Evolutionary conservation across 2,329 filamentous ascomycete genomes (phyloP).

Genomic region (Fusarium torreyae): DNA sequence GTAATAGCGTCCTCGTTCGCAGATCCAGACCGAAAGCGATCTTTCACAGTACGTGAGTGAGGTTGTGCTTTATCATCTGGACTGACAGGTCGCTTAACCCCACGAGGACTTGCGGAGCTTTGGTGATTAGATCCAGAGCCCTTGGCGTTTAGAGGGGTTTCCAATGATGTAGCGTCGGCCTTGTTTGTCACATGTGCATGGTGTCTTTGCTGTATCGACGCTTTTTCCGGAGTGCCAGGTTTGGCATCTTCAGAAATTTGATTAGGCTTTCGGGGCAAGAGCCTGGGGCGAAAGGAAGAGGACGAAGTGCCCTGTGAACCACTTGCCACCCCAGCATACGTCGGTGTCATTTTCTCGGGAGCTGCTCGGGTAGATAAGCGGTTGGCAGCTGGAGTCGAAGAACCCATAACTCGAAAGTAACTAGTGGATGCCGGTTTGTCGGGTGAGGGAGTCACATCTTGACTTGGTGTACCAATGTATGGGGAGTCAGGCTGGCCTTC

Average conservation of each 20-base stretch:
- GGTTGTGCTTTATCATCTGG: slow-evolving; percentile 29
- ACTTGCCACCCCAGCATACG: slow-evolving; percentile 34
- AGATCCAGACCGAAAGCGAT: slow-evolving; percentile 39
- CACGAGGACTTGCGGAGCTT: slow-evolving; percentile 45
- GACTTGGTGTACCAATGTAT: slow-evolving; percentile 49
- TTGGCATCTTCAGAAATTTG: slow-evolving; percentile 19
- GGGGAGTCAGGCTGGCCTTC: slow-evolving; percentile 75
- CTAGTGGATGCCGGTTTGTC: slow-evolving; percentile 34
- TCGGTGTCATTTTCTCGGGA: slow-evolving; percentile 35
- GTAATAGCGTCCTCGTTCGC: slow-evolving; percentile 76
- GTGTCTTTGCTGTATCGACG: slow-evolving; percentile 16
- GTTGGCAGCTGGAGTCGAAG: slow-evolving; percentile 24
- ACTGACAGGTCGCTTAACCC: slow-evolving; percentile 56
- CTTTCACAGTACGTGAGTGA: slow-evolving; percentile 35
- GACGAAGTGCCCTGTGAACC: slow-evolving; percentile 17
- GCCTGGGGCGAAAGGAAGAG: slow-evolving; percentile 24
- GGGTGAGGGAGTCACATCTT: slow-evolving; percentile 35
- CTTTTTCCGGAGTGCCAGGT: slow-evolving; percentile 5
- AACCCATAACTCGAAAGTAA: slow-evolving; percentile 40
- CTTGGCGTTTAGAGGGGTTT: background rate
- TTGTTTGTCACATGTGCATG: slow-evolving; percentile 23
- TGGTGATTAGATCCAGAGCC: slow-evolving; percentile 19
- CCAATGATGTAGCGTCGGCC: slow-evolving; percentile 40
- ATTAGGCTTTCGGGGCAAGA: slow-evolving; percentile 20
- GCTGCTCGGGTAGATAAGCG: slow-evolving; percentile 24